Base-by-base conservation (phyloP, 2,329 filamentous ascomycete genomes). In the Penicillium verrucosum region DNA sequence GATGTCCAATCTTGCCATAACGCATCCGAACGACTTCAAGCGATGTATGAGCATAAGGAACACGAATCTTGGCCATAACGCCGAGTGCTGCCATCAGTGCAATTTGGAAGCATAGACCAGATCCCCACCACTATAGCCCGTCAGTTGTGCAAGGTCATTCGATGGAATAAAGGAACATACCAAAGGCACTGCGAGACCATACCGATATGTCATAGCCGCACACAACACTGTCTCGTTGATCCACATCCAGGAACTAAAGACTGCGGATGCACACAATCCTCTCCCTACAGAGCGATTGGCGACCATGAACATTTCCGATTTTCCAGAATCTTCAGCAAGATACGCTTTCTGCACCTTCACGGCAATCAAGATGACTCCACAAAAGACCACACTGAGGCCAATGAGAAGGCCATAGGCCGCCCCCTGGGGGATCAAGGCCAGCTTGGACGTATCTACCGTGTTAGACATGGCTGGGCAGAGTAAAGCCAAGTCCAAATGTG, bases 21-120 rank as follows among this genome's bases (percentile, higher is more conserved):
- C 80, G 69, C 68, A 76, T 76, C 4, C 73, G 72, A 38, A 81
- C 76, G 43, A 82, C 80, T 60, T 81, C 80, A 1, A 81, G 70
- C 3, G 77, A 80, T 0, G 80, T 81, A 54, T 81, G 79, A 0
- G 80, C 80, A 55, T 80, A 79, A 0, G 80, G 80, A 0, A 81
- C 78, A 38, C 79, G 69, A 34, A 81, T 73, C 63, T 81, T 82
- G 12, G 76, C 76, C 43, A 80, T 65, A 7, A 82, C 77, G 4
- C 79, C 80, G 1, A 82, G 68, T 1, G 73, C 73, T 2, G 79
- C 78, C 76, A 82, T 81, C 34, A 81, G 66, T 5, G 78, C 78
- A 52, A 81, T 80, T 64, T 81, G 77, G 49, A 80, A 80, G 38
- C 70, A 77, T 11, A 77, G 71, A 10, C 74, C 75, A 46, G 69